Evolutionary conservation across 2,329 filamentous ascomycete species (phyloP).

Genomic region (Raffaelea albimanens): DNA sequence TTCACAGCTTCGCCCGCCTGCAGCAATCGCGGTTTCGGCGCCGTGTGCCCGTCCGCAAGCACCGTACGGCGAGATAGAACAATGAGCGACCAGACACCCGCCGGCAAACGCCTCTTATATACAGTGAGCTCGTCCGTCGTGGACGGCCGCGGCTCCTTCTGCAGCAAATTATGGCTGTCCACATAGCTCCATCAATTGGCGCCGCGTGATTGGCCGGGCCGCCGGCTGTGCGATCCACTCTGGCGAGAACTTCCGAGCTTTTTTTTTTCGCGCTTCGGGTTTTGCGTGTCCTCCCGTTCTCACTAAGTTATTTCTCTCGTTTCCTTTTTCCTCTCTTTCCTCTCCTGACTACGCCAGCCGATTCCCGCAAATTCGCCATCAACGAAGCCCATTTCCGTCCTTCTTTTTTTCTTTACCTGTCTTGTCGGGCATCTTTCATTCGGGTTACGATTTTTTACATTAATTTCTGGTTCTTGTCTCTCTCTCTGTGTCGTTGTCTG

Average conservation of each 20-base stretch:
- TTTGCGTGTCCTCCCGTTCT: background rate
- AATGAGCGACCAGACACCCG: too few relatives aligned
- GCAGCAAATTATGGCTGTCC: background rate
- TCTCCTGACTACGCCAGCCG: background rate
- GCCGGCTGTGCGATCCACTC: conserved; percentile 9
- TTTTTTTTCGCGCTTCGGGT: conserved; percentile 16
- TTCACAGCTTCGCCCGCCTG: too few relatives aligned
- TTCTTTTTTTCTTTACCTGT: background rate
- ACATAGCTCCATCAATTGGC: conserved; percentile 12
- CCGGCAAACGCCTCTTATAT: too few relatives aligned
- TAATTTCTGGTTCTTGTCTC: background rate
- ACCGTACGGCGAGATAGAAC: too few relatives aligned
- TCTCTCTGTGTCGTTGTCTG: background rate
- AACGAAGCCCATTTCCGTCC: background rate
- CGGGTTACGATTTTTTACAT: background rate
- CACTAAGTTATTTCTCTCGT: conserved; percentile 3
- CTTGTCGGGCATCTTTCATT: background rate
- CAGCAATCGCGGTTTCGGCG: too few relatives aligned
- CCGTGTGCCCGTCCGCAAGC: too few relatives aligned
- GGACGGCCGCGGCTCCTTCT: background rate
- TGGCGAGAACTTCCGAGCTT: conserved; percentile 24
- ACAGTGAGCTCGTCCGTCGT: too few relatives aligned
- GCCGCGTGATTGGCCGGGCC: conserved; percentile 14
- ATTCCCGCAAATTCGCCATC: too few relatives aligned
- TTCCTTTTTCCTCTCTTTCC: background rate